These are phyloP conservation scores for Funneliformis caledonium DNA, from an alignment of 371 early-diverging fungal species.

Conservation along the genomic window DNA sequence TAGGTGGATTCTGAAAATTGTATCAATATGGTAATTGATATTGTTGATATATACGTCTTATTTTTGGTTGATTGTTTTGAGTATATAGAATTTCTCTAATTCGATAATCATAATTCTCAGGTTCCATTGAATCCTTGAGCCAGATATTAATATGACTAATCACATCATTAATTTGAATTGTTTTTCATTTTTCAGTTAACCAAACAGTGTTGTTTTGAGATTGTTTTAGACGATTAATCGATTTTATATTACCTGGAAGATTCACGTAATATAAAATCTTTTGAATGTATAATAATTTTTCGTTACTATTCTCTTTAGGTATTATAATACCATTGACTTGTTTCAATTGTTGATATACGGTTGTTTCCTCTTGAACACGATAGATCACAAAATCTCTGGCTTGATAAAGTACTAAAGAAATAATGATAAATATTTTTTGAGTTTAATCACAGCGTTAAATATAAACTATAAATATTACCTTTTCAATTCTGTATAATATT, in stretches of 20 bases:
- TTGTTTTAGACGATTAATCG: not conserved
- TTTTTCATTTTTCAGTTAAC: not conserved
- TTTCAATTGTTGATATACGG: not conserved
- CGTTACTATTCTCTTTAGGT: not conserved
- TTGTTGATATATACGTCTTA: not conserved
- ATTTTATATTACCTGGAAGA: not conserved
- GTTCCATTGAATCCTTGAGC: not conserved
- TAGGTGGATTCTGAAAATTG: too few species aligned
- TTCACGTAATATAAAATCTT: not conserved
- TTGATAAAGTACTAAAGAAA: not conserved
- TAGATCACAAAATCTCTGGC: not conserved
- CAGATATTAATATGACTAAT: not conserved
- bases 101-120: not conserved
- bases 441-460: too few species aligned
- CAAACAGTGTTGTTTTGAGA: not conserved
- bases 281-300: too few species aligned
- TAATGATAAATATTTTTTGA: not conserved
- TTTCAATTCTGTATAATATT: not conserved
- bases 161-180: not conserved
- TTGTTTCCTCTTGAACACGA: not conserved
- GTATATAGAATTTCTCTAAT: not conserved
- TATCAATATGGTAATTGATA: too few species aligned
- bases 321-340: not conserved
- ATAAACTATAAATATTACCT: not conserved
- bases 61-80: not conserved